Conservation (phyloP, 495 filamentous ascomycete genomes). For the Darksidea phi region DNA sequence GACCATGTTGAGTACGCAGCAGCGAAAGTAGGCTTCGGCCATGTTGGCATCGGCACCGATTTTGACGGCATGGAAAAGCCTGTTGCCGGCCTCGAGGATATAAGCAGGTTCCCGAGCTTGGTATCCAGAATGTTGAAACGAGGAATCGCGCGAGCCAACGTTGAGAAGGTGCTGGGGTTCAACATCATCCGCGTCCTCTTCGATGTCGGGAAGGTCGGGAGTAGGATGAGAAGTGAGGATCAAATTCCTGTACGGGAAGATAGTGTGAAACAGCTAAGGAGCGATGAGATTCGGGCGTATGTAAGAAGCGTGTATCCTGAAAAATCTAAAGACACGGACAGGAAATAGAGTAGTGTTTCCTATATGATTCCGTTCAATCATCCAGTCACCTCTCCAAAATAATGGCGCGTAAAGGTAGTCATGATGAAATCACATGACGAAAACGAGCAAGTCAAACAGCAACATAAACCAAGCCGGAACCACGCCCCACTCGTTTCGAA, state of each 20-base stretch:
- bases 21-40: constrained; percentile 55
- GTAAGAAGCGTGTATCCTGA: constrained; percentile 13
- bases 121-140: constrained; percentile 54
- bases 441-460: constrained; percentile 15
- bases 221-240: neutral
- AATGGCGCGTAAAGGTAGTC: constrained; percentile 16
- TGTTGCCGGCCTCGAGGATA: constrained; percentile 53
- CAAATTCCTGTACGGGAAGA: constrained; percentile 14
- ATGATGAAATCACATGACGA: constrained; percentile 27
- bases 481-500: constrained; percentile 11
- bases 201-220: constrained; percentile 26
- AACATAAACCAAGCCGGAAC: constrained; percentile 28
- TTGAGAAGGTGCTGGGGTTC: constrained; percentile 30
- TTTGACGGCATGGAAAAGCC: constrained; percentile 58
- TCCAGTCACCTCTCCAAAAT: constrained; percentile 26
- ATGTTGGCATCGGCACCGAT: constrained; percentile 64
- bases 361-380: constrained; percentile 1
- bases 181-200: constrained; percentile 36
- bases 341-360: neutral
- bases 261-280: constrained; percentile 10
- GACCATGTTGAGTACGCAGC: constrained; percentile 60
- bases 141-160: constrained; percentile 18
- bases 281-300: constrained; percentile 6
- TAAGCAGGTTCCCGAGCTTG: constrained; percentile 65
- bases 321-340: too few species aligned